Evolutionary conservation across 2,329 filamentous ascomycete species (phyloP), one percentile per base, ranked within the genome.

Genomic region (Sarocladium kiliense): DNA sequence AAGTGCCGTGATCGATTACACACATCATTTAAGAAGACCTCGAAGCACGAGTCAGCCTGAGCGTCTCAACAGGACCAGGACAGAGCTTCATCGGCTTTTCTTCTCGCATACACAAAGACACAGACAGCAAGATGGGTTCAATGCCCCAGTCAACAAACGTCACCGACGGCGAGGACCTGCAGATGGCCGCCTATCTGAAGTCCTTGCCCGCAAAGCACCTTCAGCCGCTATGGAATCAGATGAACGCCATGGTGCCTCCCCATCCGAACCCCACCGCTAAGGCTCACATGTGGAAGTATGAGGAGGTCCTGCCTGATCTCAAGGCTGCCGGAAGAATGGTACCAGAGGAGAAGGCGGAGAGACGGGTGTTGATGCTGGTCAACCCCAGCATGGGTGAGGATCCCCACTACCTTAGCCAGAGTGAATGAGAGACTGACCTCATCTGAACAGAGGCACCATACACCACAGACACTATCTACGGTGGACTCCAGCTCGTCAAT

Each of bases 381-480:
- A 76, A 75, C 47, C 73, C 73, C 23, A 81, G 79, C 59, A 84
- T 80, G 11, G 81, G 62, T 65, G 45, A 54, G 61, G 60, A 1
- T 37, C 14, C 12, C 19, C 19, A 41, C n/a, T n/a, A 41, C 11
- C n/a, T 6, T 12, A 18, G n/a, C 18, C 6, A 12, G 37, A 7
- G 30, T 9, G 14, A 11, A 12, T 41, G n/a, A 41, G n/a, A 41
- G 37, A 18, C 41, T 44, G 41, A 44, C 41, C 18, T n/a, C 10
- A 6, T 3, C 7, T 44, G 41, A 44, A 19, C 36, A 78, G 76
- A 74, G 55, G 74, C 77, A 0, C 80, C 80, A 0, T 79, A 75
- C 58, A 82, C 80, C 0, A 82, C 79, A 1, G 80, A 84, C 61
- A 82, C 80, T 1, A 69, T 84, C 53, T 82, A 82, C 58, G 78